Evolutionary conservation across 2,329 filamentous ascomycete species (phyloP), one percentile per base, ranked within the genome.

Genomic region (Lecanicillium sp.): DNA sequence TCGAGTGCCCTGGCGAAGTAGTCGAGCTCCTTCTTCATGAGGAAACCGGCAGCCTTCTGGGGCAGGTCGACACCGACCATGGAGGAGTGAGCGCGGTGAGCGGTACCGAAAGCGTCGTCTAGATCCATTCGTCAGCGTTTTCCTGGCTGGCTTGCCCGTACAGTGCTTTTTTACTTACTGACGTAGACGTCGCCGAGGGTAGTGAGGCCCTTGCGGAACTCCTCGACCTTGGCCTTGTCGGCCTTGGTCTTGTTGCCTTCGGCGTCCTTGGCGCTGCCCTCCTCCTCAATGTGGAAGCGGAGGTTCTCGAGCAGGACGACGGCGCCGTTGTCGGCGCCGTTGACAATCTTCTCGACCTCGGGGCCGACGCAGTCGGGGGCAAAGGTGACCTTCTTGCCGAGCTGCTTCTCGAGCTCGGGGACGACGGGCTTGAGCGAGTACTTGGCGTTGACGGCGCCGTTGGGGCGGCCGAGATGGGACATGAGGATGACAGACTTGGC

Each of bases 1-100:
- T 98, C 93, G 53, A 98, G 86, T 32, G 90, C 93, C 77, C 96
- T 82, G 56, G 93, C 93, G 67, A 98, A 98, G 84, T 98, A 98
- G 67, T 98, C 93, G 55, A 98, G 86, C 74, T 98, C 93, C 79
- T 97, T 98, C 86, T 98, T 98, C 79, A 98, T 90, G 63, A 98
- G 83, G 84, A 96, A 98, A 54, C 93, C 93, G 49, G 91, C 88
- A 9, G 93, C 93, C 78, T 95, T 96, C 70, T 97, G 89, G 59
- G 91, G 90, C 41, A 98, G 85, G 58, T 96, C 83, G 55, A 96
- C 80, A 63, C 93, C 93, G 62, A 98, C 93, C 93, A 98, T 98
- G 69, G 91, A 97, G 70, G 90, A 96, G 82, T 98, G 93, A 41
- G 88, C 93, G 68, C 93, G 89, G 78, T 98, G 93, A 52, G 93